Percentiles rank a stretch among this genome's conserved stretches.
Conservation (phyloP, 2,329 filamentous ascomycete species). For the Trichoderma citrinoviride region DNA sequence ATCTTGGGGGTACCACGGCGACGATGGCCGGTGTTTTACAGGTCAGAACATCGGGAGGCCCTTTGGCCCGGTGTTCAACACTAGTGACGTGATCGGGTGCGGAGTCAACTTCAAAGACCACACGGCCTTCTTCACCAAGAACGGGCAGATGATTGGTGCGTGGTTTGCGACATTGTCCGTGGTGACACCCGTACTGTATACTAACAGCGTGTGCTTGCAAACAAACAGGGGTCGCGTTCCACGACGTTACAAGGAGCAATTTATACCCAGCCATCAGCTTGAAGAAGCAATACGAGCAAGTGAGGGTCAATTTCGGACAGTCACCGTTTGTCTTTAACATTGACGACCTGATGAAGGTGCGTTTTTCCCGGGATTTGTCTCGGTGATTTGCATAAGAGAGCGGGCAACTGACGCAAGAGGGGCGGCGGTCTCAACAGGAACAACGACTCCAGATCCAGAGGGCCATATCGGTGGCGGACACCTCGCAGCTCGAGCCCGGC, state of each 20-base stretch:
- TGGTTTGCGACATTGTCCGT: slow-evolving; percentile 11
- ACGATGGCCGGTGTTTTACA: slow-evolving; percentile 62
- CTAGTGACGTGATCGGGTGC: slow-evolving; percentile 61
- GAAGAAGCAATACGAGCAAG: slow-evolving; percentile 61
- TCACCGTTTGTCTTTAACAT: slow-evolving; percentile 88
- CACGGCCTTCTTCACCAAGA: slow-evolving; percentile 67
- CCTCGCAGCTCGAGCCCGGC: slow-evolving; percentile 59
- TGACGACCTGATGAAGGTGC: slow-evolving; percentile 76
- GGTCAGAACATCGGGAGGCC: slow-evolving; percentile 55
- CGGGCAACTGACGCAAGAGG: not conserved
- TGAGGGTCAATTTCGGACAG: slow-evolving; percentile 66
- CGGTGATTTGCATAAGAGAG: not conserved
- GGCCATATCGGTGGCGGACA: slow-evolving; percentile 58
- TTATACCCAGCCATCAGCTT: slow-evolving; percentile 67
- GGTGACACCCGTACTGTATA: not conserved
- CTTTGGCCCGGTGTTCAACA: slow-evolving; percentile 56
- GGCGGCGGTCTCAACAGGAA: slow-evolving; percentile 45
- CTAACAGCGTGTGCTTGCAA: not conserved
- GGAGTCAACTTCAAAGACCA: slow-evolving; percentile 64
- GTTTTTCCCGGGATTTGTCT: not conserved
- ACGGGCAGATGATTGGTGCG: slow-evolving; percentile 56
- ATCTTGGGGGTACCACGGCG: slow-evolving; percentile 67
- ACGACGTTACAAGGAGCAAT: slow-evolving; percentile 59
- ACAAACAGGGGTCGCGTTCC: slow-evolving; percentile 70
- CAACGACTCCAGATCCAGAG: slow-evolving; percentile 58